phyloP scores from a whole-genome alignment of 1,139 yeast genomes.

The Taphrina populina region DNA sequence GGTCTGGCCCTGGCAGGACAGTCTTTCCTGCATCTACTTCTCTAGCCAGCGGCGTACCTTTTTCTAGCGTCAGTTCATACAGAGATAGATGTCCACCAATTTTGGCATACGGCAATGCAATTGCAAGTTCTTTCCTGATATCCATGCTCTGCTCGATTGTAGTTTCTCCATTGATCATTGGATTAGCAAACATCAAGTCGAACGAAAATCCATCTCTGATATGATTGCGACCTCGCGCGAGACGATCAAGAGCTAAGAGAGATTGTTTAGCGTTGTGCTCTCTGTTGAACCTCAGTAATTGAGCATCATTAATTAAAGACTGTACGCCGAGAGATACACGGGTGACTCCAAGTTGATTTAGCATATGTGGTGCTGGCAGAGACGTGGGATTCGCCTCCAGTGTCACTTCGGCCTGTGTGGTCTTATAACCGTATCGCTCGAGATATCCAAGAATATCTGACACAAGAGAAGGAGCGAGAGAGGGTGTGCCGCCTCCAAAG shows the following conservation, averaged over 20 bases:
- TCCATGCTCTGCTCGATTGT: background rate
- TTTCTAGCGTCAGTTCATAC: slow-evolving; percentile 27
- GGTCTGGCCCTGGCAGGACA: slow-evolving; percentile 15
- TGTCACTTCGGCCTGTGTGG: slow-evolving; percentile 12
- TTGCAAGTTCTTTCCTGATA: slow-evolving; percentile 2
- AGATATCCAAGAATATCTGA: slow-evolving; percentile 10
- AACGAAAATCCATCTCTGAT: slow-evolving; percentile 27
- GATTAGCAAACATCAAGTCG: slow-evolving; percentile 31
- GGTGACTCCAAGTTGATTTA: slow-evolving; percentile 11
- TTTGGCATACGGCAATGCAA: slow-evolving; percentile 23
- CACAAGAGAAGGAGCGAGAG: slow-evolving; percentile 17
- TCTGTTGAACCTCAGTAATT: slow-evolving; percentile 7
- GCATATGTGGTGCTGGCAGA: slow-evolving; percentile 8
- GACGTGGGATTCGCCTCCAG: slow-evolving; percentile 34
- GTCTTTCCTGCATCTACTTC: slow-evolving; percentile 1
- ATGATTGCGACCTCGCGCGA: background rate
- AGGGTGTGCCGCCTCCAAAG: slow-evolving; percentile 33
- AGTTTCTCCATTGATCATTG: background rate
- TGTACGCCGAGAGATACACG: slow-evolving; percentile 28
- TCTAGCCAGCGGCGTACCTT: slow-evolving; percentile 20
- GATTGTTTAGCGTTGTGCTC: slow-evolving; percentile 21
- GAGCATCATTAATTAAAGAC: slow-evolving; percentile 5
- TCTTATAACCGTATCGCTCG: background rate
- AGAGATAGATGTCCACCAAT: slow-evolving; percentile 28
- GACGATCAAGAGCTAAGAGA: slow-evolving; percentile 12